Percentiles rank a stretch among this genome's conserved stretches.
Conservation (phyloP, 2,329 filamentous ascomycete species). For the Xylariaceae sp. region DNA sequence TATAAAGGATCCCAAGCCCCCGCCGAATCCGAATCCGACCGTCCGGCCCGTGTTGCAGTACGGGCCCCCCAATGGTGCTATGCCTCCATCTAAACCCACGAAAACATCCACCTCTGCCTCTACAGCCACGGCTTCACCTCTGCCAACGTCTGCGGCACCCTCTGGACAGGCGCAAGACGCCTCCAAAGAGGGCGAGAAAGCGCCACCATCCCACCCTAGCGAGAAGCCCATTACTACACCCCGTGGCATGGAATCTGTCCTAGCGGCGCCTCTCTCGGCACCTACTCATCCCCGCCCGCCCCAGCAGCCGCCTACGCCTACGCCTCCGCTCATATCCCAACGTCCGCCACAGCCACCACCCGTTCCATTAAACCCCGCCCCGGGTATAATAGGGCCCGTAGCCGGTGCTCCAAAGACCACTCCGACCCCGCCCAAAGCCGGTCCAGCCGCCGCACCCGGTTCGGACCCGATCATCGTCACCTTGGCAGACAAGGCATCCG, state of each 20-base stretch:
- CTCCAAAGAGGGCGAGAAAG: constrained; percentile 5
- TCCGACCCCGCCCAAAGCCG: constrained; percentile 17
- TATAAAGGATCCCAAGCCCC: constrained; percentile 59
- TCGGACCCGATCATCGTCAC: constrained; percentile 77
- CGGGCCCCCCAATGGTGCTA: constrained; percentile 56
- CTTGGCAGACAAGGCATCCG: constrained; percentile 68
- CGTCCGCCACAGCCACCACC: constrained; percentile 16
- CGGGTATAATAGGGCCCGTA: background rate
- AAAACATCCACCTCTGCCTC: constrained; percentile 26
- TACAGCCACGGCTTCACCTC: constrained; percentile 14
- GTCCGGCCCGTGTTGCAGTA: constrained; percentile 59
- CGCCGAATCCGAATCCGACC: constrained; percentile 32
- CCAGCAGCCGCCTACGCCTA: constrained; percentile 30
- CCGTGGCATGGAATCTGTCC: constrained; percentile 29
- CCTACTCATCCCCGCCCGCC: constrained; percentile 23
- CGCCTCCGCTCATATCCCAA: too few relatives aligned
- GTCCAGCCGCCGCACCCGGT: constrained; percentile 20
- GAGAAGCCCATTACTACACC: constrained; percentile 21
- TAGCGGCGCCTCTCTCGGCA: constrained; percentile 25
- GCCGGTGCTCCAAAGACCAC: constrained; percentile 7
- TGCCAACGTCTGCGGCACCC: too few relatives aligned
- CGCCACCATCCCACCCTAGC: too few relatives aligned
- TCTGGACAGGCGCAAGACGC: too few relatives aligned
- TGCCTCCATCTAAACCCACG: constrained; percentile 47
- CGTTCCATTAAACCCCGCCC: background rate